Conservation (phyloP, 75 land plant genomes). For the Cupressus sempervirens region DNA sequence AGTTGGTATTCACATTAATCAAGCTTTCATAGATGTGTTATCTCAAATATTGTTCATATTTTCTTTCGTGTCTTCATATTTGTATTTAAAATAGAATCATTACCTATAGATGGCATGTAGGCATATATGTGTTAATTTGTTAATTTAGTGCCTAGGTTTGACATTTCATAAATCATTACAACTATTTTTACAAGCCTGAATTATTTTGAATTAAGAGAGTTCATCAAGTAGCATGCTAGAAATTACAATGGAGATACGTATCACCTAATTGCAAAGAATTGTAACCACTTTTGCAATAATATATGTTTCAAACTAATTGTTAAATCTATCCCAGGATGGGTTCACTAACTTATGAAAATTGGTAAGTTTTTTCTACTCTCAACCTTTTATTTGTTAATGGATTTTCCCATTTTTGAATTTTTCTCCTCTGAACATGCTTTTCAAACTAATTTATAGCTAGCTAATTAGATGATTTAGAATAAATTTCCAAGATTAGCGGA, state of each 20-base stretch:
- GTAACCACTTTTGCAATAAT: conserved; percentile 92
- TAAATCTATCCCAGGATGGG: conserved; percentile 78
- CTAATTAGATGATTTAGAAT: neutral
- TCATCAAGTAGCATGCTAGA: conserved; percentile 67
- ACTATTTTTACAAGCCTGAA: conserved; percentile 66
- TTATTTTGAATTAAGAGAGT: conserved; percentile 61
- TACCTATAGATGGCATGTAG: conserved; percentile 84
- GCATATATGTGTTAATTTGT: too few relatives aligned
- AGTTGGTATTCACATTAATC: too few relatives aligned
- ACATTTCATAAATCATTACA: conserved; percentile 63
- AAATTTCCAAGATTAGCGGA: neutral
- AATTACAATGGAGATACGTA: conserved; percentile 85
- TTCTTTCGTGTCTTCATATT: too few relatives aligned
- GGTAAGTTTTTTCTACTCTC: conserved; percentile 45
- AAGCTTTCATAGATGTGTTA: too few relatives aligned
- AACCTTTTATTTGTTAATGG: too few relatives aligned
- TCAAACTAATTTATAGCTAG: neutral
- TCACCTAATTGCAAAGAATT: conserved; percentile 85
- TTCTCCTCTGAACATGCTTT: neutral
- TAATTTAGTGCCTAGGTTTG: conserved; percentile 85
- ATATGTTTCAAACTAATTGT: conserved; percentile 64
- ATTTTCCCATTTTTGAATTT: neutral
- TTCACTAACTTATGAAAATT: conserved; percentile 82
- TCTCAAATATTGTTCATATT: too few relatives aligned
- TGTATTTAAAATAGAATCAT: conserved; percentile 87